Conservation (phyloP, 1,284 basidiomycete genomes). For the Marasmius fiardii region DNA sequence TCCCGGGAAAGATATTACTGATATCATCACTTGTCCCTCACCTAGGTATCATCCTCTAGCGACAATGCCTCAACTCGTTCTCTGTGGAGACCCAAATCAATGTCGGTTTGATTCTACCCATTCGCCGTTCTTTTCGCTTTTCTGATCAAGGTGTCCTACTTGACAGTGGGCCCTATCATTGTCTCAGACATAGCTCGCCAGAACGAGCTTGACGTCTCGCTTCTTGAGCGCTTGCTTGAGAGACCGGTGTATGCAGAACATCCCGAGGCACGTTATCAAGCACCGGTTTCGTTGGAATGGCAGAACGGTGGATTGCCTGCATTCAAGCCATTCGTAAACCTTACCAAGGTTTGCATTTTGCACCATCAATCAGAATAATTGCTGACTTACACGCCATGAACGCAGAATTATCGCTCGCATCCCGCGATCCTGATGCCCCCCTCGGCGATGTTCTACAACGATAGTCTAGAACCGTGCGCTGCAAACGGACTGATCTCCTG, state of each 20-base stretch:
- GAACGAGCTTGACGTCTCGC: slow-evolving; percentile 42
- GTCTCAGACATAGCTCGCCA: slow-evolving; percentile 36
- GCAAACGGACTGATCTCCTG: slow-evolving; percentile 36
- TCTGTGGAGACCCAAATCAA: slow-evolving; percentile 45
- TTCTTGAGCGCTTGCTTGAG: slow-evolving; percentile 43
- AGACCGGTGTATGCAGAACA: slow-evolving; percentile 33
- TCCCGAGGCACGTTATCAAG: slow-evolving; percentile 6
- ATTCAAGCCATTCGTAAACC: slow-evolving; percentile 32
- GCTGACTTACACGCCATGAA: not conserved
- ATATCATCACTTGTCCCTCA: not conserved
- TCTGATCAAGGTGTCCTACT: not conserved
- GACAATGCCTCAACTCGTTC: slow-evolving; percentile 36
- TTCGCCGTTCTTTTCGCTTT: not conserved
- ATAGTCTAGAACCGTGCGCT: slow-evolving; percentile 39
- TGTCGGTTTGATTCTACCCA: slow-evolving; percentile 22
- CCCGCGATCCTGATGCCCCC: slow-evolving; percentile 50
- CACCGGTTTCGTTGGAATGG: not conserved
- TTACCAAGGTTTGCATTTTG: slow-evolving; percentile 33
- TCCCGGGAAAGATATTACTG: not conserved
- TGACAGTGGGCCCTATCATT: slow-evolving; percentile 40
- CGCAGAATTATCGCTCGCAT: slow-evolving; percentile 42
- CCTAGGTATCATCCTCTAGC: slow-evolving; percentile 14
- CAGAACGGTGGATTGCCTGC: not conserved
- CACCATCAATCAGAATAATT: not conserved
- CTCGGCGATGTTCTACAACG: slow-evolving; percentile 43